phyloP scores from a whole-genome alignment of 352 stramenopile genomes.

The Phytophthora cactorum region DNA sequence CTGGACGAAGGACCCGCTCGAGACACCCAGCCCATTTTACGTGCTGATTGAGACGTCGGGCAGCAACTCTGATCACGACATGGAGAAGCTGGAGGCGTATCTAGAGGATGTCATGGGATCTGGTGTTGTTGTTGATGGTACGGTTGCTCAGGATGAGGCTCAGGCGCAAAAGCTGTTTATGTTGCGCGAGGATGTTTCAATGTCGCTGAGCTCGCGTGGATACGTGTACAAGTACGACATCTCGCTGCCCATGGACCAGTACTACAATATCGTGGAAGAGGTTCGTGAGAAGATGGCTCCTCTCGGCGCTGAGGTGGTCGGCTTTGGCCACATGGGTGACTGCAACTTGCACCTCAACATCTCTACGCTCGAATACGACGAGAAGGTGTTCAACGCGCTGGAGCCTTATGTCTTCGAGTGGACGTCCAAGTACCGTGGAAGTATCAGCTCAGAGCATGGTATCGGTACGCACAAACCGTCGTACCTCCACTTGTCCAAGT shows the following conservation, averaged over 20 bases:
- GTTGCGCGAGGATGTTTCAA: conserved; percentile 94
- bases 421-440: conserved; percentile 86
- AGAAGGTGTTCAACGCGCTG: conserved; percentile 66
- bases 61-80: conserved; percentile 91
- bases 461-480: conserved; percentile 95
- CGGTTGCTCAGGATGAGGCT: conserved; percentile 92
- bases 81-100: conserved; percentile 90
- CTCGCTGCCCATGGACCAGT: conserved; percentile 91
- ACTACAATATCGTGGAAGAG: conserved; percentile 91
- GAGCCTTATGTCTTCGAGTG: conserved; percentile 87
- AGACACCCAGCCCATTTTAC: conserved; percentile 84
- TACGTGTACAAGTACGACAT: conserved; percentile 99
- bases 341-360: conserved; percentile 98
- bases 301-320: conserved; percentile 68
- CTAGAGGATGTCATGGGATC: conserved; percentile 78
- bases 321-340: conserved; percentile 96
- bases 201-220: conserved; percentile 83
- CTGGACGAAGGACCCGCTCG: conserved; percentile 73
- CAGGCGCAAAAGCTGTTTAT: conserved; percentile 94
- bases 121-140: conserved; percentile 89
- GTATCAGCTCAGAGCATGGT: conserved; percentile 98
- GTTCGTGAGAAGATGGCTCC: conserved; percentile 62
- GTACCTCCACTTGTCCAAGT: conserved; percentile 90
- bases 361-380: conserved; percentile 71
- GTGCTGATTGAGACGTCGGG: conserved; percentile 97